Evolutionary conservation across 2,329 filamentous ascomycete species (phyloP), one percentile per base, ranked within the genome.

Genomic region (Scytalidium sp.): DNA sequence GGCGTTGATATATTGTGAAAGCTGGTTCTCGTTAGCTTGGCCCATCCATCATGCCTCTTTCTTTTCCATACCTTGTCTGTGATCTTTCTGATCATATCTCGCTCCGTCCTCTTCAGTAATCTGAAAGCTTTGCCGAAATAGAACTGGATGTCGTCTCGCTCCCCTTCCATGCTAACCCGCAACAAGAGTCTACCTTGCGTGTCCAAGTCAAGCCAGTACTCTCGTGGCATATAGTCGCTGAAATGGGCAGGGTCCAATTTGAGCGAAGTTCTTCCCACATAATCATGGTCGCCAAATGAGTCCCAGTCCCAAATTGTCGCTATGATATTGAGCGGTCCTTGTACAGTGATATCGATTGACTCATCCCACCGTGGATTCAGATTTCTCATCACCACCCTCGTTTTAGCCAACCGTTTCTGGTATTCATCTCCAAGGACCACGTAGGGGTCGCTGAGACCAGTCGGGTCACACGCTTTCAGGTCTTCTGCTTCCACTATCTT

Each of bases 251-350:
- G 94, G 61, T 99, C 94, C n/a, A 99, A 77, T 70, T 99, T 99
- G 56, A 99, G 78, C 19, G 91, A 96, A n/a, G 94, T 97, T 54
- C 94, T 84, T 21, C 94, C 94, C 29, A 97, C 90, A 66, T 96
- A 97, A 64, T 99, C 94, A 65, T 99, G 94, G 64, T 97, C 94
- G 47, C 94, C 94, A 60, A 99, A 86, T 13, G 90, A 91, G 71
- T 99, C 94, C 78, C 94, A 96, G 70, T 99, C 94, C 94, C 94
- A 99, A 40, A 97, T 88, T 1, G 94, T 99, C 25, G 93, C 92
- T 63, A 97, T 95, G 58, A 99, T 84, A 61, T 97, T 97, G 50
- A 99, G 79, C 10, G 94, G 84, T 0, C 92, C 90, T 55, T 88
- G 87, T 1, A 96, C 96, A 19, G 91, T 94, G 56, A 99, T 96